These are phyloP conservation scores for Periglandula ipomoeae DNA, from an alignment of 2,329 filamentous ascomycete genomes.

Conservation along the genomic window DNA sequence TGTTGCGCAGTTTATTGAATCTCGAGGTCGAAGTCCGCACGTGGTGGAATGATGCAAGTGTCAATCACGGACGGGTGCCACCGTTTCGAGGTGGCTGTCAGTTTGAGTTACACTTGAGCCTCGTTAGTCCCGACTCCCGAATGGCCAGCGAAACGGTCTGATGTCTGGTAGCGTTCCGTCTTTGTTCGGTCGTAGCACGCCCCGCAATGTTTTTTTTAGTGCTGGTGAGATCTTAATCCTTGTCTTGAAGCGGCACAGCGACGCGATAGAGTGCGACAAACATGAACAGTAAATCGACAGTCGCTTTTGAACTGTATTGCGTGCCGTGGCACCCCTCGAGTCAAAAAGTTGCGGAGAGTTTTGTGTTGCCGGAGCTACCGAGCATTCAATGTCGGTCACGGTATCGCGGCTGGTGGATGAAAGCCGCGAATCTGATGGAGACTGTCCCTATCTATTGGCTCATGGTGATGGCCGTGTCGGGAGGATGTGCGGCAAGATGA, in stretches of 20 bases:
- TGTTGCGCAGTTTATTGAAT: background rate
- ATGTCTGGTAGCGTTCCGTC: background rate
- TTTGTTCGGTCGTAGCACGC: background rate
- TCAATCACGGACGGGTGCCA: background rate
- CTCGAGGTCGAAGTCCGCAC: background rate
- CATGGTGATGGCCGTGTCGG: background rate
- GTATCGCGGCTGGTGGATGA: background rate
- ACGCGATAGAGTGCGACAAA: background rate
- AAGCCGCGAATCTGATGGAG: background rate
- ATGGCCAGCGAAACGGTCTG: background rate
- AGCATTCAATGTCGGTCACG: background rate
- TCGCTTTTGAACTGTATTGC: background rate
- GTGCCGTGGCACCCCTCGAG: background rate
- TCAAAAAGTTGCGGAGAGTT: background rate
- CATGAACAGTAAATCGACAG: background rate
- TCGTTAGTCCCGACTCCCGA: background rate
- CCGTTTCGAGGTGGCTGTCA: constrained; percentile 3
- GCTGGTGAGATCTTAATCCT: background rate
- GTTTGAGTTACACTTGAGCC: background rate
- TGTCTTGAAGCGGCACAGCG: background rate
- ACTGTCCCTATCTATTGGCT: background rate
- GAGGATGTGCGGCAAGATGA: background rate
- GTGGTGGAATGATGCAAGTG: background rate
- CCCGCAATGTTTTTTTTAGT: background rate
- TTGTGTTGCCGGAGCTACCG: constrained; percentile 3